Percentiles rank a stretch among this genome's conserved stretches.
Evolutionary conservation across 2,329 filamentous ascomycete species (phyloP).

Genomic region (Hypomyces perniciosus): DNA sequence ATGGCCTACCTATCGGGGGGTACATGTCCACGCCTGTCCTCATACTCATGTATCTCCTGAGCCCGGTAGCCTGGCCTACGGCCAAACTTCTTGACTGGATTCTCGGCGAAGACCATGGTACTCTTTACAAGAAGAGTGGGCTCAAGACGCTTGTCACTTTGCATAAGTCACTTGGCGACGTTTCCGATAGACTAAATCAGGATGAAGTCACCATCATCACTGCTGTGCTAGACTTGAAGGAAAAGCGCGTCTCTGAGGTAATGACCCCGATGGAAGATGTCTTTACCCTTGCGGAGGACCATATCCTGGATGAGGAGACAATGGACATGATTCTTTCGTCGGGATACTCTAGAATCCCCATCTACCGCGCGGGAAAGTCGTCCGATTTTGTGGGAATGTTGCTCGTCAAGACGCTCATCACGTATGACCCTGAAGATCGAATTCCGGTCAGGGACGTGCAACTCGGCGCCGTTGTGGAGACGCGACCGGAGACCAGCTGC

Average conservation of each 20-base stretch:
- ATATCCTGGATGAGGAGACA: slow-evolving; percentile 83
- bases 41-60: slow-evolving; percentile 83
- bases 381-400: slow-evolving; percentile 96
- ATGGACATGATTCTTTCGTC: slow-evolving; percentile 92
- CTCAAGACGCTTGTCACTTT: slow-evolving; percentile 93
- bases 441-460: slow-evolving; percentile 85
- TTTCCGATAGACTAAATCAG: slow-evolving; percentile 84
- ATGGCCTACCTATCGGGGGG: slow-evolving; percentile 89
- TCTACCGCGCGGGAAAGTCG: slow-evolving; percentile 77
- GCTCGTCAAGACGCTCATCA: slow-evolving; percentile 96
- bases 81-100: slow-evolving; percentile 92
- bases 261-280: slow-evolving; percentile 99
- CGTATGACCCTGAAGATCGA: slow-evolving; percentile 92
- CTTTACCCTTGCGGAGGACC: slow-evolving; percentile 94
- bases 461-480: slow-evolving; percentile 90
- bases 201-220: slow-evolving; percentile 99
- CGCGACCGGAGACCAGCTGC: slow-evolving; percentile 89
- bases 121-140: slow-evolving; percentile 95
- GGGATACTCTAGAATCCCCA: slow-evolving; percentile 93
- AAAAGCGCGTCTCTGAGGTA: slow-evolving; percentile 88
- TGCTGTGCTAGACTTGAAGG: slow-evolving; percentile 91
- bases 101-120: slow-evolving; percentile 90
- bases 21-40: slow-evolving; percentile 88
- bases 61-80: slow-evolving; percentile 86
- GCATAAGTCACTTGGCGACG: slow-evolving; percentile 83